Conservation (phyloP, 139 green algal genomes). For the Picocystis salinarum region DNA sequence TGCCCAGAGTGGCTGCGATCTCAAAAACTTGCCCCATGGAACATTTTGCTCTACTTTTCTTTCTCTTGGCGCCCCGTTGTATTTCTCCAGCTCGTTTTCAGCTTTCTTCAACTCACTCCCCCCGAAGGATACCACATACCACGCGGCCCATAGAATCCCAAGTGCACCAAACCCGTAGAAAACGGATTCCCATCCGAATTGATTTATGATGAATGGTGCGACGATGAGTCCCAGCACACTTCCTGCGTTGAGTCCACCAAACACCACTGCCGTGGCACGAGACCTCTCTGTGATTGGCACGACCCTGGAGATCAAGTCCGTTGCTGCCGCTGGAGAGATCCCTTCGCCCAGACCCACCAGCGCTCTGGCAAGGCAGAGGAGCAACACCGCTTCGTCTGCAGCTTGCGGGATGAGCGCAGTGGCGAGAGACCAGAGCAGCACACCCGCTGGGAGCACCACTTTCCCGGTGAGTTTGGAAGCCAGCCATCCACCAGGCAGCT, state of each 20-base stretch:
- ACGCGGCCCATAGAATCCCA: slow-evolving; percentile 60
- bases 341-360: slow-evolving; percentile 83
- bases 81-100: not conserved
- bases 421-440: slow-evolving; percentile 57
- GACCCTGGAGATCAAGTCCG: slow-evolving; percentile 68
- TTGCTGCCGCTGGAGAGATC: slow-evolving; percentile 60
- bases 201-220: slow-evolving; percentile 44
- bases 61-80: not conserved
- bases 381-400: slow-evolving; percentile 31
- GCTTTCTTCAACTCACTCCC: slow-evolving; percentile 8
- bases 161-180: slow-evolving; percentile 68
- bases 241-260: slow-evolving; percentile 82
- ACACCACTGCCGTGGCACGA: slow-evolving; percentile 63
- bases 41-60: slow-evolving; percentile 20
- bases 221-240: slow-evolving; percentile 58
- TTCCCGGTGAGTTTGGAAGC: slow-evolving; percentile 40
- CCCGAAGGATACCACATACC: slow-evolving; percentile 42
- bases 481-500: slow-evolving; percentile 48
- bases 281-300: slow-evolving; percentile 49
- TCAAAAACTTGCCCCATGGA: slow-evolving; percentile 72
- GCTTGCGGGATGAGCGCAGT: slow-evolving; percentile 57
- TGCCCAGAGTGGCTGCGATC: slow-evolving; percentile 37
- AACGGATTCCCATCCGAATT: slow-evolving; percentile 66
- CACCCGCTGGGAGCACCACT: slow-evolving; percentile 51
- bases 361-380: slow-evolving; percentile 48